Evolutionary conservation across 2,329 filamentous ascomycete species (phyloP).

Genomic region (Aureobasidium musti): DNA sequence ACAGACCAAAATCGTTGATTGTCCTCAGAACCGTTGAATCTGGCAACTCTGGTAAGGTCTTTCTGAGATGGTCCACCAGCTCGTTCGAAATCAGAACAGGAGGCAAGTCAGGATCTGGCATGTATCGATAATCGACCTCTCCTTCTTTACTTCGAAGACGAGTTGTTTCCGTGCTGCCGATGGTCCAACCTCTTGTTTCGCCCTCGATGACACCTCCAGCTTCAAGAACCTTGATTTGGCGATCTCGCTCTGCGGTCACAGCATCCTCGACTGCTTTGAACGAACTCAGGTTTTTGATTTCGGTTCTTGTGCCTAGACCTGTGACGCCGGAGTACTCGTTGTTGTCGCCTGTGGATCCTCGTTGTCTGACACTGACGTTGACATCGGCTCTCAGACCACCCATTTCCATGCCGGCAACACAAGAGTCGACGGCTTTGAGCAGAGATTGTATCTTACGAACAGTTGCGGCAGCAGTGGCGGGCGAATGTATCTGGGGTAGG

Average conservation of each 20-base stretch:
- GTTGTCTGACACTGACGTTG: conserved; percentile 81
- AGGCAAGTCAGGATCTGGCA: conserved; percentile 91
- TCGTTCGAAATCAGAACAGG: conserved; percentile 74
- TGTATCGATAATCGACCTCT: conserved; percentile 96
- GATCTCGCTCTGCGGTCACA: conserved; percentile 83
- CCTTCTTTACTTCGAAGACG: conserved; percentile 89
- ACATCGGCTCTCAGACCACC: conserved; percentile 91
- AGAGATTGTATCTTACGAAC: conserved; percentile 86
- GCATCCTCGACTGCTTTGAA: conserved; percentile 96
- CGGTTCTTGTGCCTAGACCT: conserved; percentile 80
- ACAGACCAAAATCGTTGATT: conserved; percentile 67
- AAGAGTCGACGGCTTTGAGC: conserved; percentile 77
- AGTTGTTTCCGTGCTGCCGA: conserved; percentile 79
- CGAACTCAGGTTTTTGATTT: conserved; percentile 96
- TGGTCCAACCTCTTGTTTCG: conserved; percentile 90
- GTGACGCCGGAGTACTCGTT: conserved; percentile 59
- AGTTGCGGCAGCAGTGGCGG: conserved; percentile 81
- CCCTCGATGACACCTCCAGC: conserved; percentile 72
- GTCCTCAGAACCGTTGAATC: conserved; percentile 56
- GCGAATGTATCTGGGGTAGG: conserved; percentile 81
- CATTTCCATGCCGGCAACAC: conserved; percentile 88
- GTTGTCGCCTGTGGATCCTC: conserved; percentile 43
- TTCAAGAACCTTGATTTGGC: conserved; percentile 81
- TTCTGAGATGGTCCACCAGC: conserved; percentile 64
- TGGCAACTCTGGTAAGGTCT: conserved; percentile 68